phyloP scores from a whole-genome alignment of 768 basidiomycete genomes.

The Strobilomyces echinocephalus region DNA sequence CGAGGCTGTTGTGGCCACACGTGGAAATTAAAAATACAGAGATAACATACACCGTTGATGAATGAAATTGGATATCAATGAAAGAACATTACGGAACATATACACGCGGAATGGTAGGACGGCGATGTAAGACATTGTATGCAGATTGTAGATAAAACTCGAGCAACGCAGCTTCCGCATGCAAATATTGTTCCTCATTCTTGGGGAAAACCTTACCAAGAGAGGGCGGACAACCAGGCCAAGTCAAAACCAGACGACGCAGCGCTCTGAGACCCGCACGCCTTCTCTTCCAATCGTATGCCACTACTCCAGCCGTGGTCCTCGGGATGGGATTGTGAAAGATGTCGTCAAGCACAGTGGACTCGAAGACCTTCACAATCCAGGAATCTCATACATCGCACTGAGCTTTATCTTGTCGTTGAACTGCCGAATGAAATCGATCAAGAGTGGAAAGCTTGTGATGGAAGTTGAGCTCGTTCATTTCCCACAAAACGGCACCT shows the following conservation, averaged over 20 bases:
- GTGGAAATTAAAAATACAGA: too few species aligned
- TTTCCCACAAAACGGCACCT: not conserved
- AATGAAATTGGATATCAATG: too few species aligned
- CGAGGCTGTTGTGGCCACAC: too few species aligned
- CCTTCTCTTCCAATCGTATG: not conserved
- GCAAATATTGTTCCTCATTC: not conserved
- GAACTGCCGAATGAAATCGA: not conserved
- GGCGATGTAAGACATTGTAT: not conserved
- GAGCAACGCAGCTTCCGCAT: not conserved
- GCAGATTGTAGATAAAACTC: not conserved
- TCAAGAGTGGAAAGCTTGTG: not conserved
- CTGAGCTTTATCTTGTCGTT: not conserved
- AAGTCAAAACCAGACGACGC: not conserved
- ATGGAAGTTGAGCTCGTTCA: not conserved
- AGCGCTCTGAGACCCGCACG: not conserved
- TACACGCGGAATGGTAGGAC: not conserved
- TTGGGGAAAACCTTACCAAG: not conserved
- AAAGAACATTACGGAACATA: too few species aligned
- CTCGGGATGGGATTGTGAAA: not conserved
- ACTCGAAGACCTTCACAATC: not conserved
- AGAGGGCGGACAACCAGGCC: not conserved
- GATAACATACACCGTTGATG: too few species aligned
- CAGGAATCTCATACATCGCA: not conserved
- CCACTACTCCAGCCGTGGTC: not conserved
- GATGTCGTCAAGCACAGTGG: not conserved